Conservation (phyloP, 768 basidiomycete genomes). For the Tephrocybe sp. region DNA sequence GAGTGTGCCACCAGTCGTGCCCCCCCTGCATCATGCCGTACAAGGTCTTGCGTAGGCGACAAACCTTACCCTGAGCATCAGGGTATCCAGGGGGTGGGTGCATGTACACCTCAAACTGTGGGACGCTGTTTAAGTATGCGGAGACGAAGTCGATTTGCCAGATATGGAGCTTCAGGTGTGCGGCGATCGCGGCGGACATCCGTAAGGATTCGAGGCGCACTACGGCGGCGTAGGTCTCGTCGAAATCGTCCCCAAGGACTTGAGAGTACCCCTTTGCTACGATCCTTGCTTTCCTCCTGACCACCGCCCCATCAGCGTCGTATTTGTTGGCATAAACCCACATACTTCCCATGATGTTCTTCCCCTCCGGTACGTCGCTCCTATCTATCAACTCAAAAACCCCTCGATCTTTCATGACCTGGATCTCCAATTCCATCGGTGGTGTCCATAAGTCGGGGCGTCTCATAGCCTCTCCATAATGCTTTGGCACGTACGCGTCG, state of each 20-base stretch:
- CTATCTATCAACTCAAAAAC: constrained; percentile 3
- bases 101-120: background rate
- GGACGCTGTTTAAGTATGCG: background rate
- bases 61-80: background rate
- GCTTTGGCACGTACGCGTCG: background rate
- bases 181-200: background rate
- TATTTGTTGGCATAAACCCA: constrained; percentile 1
- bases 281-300: constrained; percentile 24
- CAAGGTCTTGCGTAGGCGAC: background rate
- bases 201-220: background rate
- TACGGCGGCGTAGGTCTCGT: background rate
- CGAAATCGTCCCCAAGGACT: constrained; percentile 22
- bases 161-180: background rate
- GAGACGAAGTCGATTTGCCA: background rate
- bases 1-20: background rate
- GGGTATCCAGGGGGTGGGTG: background rate
- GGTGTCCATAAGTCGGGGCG: background rate
- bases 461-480: background rate
- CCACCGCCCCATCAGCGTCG: constrained; percentile 24
- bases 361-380: background rate
- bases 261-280: constrained; percentile 29
- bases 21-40: constrained; percentile 7
- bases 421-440: constrained; percentile 3
- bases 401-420: background rate
- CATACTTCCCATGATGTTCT: background rate